A percentile compares a stretch with the other conserved stretches of the same genome.
These are phyloP conservation scores for Colletotrichum liaoningense DNA, from an alignment of 2,329 filamentous ascomycete genomes.

Conservation along the genomic window DNA sequence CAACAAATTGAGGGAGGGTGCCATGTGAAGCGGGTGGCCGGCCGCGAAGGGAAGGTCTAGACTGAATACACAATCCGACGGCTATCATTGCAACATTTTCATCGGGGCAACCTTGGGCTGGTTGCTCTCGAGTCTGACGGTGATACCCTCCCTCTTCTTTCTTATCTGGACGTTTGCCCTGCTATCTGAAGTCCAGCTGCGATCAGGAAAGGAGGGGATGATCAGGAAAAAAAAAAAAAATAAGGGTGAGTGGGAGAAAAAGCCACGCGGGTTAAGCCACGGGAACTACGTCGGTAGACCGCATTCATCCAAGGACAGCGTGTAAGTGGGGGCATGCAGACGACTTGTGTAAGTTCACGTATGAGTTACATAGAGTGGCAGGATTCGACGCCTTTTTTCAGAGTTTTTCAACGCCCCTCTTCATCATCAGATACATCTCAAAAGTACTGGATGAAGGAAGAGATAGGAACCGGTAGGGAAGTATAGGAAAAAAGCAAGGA, in stretches of 20 bases:
- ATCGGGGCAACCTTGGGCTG: background rate
- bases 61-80: background rate
- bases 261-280: conserved; percentile 20
- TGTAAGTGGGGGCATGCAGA: conserved; percentile 26
- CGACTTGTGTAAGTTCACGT: conserved; percentile 11
- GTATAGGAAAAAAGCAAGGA: background rate
- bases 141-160: background rate
- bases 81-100: background rate
- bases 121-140: background rate
- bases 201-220: background rate
- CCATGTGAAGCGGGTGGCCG: conserved; percentile 1
- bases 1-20: background rate
- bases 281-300: background rate
- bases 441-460: background rate
- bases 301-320: conserved; percentile 17
- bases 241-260: background rate
- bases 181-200: background rate
- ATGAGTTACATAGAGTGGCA: background rate
- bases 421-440: background rate
- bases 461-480: background rate
- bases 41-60: conserved; percentile 14
- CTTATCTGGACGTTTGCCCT: conserved; percentile 2
- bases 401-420: background rate
- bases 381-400: background rate
- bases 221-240: background rate